Evolutionary conservation across 345 rosid species (phyloP), one percentile per base, ranked within the genome.

Genomic region (Turnera subulata): DNA sequence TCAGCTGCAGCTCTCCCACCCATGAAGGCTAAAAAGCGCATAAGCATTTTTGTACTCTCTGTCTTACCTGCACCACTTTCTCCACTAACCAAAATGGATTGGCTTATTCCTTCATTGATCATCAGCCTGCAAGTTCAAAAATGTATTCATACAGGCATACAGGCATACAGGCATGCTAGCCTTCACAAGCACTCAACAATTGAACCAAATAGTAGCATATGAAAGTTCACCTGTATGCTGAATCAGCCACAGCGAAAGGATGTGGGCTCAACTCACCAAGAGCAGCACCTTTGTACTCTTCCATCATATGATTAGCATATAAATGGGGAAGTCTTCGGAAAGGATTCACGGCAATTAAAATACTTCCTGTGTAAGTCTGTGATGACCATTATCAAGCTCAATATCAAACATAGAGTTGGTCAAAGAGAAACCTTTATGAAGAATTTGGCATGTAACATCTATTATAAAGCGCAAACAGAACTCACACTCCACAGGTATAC

Each of bases 1-100:
- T 87, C 99, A 22, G 77, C 37, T 42, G 66, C 95, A 75, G 89
- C 84, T 80, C 85, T 85, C 20, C 99, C 99, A 57, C 99, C 99
- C 97, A 89, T 93, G 65, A 78, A 87, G 55, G 99, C 99, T 73
- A 93, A 93, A 81, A 89, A 89, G 17, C 82, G 82, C 99, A 93
- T 93, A 39, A 93, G 97, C 80, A 72, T 78, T 74, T 93, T 93
- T 46, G 99, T 93, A 68, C 94, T 93, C 73, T 93, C 99, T 1
- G 99, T 93, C 82, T 93, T 93, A 70, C 99, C 97, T 6, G 99
- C 99, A 21, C 99, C 99, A 80, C 99, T 93, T 74, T 93, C 99
- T 53, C 99, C 99, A 53, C 97, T 93, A 61, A 93, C 99, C 75
- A 93, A 72, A 68, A 93, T 93, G 37, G 97, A 73, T 73, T 93